Percentiles rank a stretch among this genome's conserved stretches.
These are phyloP conservation scores for Leccinum rimulosum DNA, from an alignment of 768 basidiomycete genomes.

Conservation along the genomic window DNA sequence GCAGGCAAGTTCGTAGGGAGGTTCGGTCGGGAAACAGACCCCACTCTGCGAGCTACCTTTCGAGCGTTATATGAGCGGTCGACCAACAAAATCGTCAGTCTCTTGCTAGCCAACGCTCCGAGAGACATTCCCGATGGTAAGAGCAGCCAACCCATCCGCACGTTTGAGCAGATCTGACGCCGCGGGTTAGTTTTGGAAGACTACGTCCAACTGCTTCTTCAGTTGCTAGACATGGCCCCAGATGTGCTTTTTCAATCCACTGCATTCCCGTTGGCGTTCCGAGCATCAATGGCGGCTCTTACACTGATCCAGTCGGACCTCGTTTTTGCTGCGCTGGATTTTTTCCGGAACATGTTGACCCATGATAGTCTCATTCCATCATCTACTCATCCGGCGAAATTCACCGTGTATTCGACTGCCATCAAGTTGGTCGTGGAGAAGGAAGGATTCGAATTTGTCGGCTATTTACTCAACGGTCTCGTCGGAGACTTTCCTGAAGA, in stretches of 20 bases:
- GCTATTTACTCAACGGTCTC: conserved; percentile 71
- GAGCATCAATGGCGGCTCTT: conserved; percentile 72
- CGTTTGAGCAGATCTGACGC: conserved; percentile 3
- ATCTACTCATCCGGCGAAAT: conserved; percentile 55
- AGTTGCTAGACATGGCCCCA: conserved; percentile 65
- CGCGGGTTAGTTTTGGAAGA: conserved; percentile 82
- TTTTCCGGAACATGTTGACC: conserved; percentile 70
- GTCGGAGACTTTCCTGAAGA: conserved; percentile 91
- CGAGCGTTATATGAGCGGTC: conserved; percentile 69
- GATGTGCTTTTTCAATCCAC: conserved; percentile 77
- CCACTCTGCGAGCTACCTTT: conserved; percentile 54
- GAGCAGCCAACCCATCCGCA: conserved; percentile 25
- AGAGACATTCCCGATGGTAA: conserved; percentile 85
- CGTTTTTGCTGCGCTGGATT: conserved; percentile 77
- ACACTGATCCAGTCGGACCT: conserved; percentile 82
- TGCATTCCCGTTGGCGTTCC: conserved; percentile 75
- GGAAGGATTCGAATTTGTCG: conserved; percentile 70
- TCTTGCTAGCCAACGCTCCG: conserved; percentile 68
- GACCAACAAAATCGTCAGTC: conserved; percentile 63
- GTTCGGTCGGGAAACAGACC: conserved; percentile 68
- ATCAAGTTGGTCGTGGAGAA: conserved; percentile 63
- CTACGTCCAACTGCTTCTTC: conserved; percentile 77
- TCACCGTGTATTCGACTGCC: conserved; percentile 55
- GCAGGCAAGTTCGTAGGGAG: conserved; percentile 79
- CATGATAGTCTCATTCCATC: conserved; percentile 65